These are phyloP conservation scores for Endothia cerciana DNA, from an alignment of 2,329 filamentous ascomycete species.

Conservation along the genomic window DNA sequence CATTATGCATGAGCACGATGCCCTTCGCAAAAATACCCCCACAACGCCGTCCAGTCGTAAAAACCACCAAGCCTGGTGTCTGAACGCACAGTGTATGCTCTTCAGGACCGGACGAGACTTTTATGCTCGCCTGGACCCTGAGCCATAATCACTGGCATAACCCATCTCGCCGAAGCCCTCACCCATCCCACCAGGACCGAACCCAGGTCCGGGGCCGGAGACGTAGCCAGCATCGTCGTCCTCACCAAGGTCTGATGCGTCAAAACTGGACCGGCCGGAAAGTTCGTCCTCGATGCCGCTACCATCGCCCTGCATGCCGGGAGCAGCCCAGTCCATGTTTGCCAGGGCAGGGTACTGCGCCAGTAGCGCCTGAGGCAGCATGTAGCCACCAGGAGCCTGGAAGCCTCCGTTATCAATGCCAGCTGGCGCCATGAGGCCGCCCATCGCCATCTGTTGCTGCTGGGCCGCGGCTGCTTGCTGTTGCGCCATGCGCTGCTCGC, in stretches of 20 bases:
- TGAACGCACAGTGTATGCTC: no score
- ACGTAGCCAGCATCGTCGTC: conserved; percentile 73
- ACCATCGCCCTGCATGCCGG: conserved; percentile 69
- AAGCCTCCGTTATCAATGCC: conserved; percentile 64
- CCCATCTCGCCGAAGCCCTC: conserved; percentile 60
- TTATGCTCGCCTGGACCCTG: conserved; percentile 37
- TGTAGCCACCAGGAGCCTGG: conserved; percentile 60
- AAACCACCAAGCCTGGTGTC: conserved; percentile 22
- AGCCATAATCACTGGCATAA: conserved; percentile 58
- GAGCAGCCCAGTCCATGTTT: conserved; percentile 77
- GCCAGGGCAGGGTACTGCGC: conserved; percentile 94
- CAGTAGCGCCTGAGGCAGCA: conserved; percentile 83
- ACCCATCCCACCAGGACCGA: conserved; percentile 58
- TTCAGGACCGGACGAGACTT: no score
- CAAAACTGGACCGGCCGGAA: conserved; percentile 81
- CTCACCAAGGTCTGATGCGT: conserved; percentile 73
- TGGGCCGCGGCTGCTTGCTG: conserved; percentile 47
- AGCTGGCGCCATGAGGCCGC: conserved; percentile 61
- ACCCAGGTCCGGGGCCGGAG: conserved; percentile 64
- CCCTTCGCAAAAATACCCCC: neutral
- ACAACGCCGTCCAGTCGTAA: conserved; percentile 2
- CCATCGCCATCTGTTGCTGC: conserved; percentile 58
- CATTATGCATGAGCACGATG: neutral
- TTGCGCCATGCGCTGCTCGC: conserved; percentile 67
- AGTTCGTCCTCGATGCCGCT: conserved; percentile 75